Percentiles rank a stretch among this genome's conserved stretches.
phyloP scores from a whole-genome alignment of 2,329 filamentous ascomycete species.

The Didymellaceae sp. region DNA sequence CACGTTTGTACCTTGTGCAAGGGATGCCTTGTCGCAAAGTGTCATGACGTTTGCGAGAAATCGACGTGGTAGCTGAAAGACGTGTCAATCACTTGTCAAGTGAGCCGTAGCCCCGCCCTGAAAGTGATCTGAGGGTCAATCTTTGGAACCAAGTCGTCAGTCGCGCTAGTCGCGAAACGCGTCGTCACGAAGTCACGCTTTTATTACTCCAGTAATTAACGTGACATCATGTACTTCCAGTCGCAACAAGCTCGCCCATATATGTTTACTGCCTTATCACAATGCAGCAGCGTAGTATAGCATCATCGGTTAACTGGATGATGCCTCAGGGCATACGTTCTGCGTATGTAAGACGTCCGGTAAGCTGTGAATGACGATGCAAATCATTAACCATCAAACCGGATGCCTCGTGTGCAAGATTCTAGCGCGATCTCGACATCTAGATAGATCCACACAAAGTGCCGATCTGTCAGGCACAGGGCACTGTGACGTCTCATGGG shows the following conservation, averaged over 20 bases:
- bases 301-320: neutral
- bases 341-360: neutral
- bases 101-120: too few species aligned
- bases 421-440: slow-evolving; percentile 4
- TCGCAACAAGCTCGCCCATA: neutral
- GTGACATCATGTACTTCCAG: slow-evolving; percentile 7
- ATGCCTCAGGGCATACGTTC: neutral
- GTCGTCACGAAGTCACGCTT: slow-evolving; percentile 16
- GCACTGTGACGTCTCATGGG: slow-evolving; percentile 2
- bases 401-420: neutral
- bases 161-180: slow-evolving; percentile 13
- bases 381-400: neutral
- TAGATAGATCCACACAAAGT: neutral
- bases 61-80: neutral
- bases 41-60: neutral
- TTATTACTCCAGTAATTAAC: too few species aligned
- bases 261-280: neutral
- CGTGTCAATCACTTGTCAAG: neutral
- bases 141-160: neutral
- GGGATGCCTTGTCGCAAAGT: neutral
- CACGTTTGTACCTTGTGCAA: neutral
- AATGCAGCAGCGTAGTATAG: neutral
- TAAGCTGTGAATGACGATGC: neutral
- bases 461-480: slow-evolving; percentile 5
- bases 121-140: neutral